Evolutionary conservation across 2,329 filamentous ascomycete genomes (phyloP).

Genomic region (Alternaria longipes): DNA sequence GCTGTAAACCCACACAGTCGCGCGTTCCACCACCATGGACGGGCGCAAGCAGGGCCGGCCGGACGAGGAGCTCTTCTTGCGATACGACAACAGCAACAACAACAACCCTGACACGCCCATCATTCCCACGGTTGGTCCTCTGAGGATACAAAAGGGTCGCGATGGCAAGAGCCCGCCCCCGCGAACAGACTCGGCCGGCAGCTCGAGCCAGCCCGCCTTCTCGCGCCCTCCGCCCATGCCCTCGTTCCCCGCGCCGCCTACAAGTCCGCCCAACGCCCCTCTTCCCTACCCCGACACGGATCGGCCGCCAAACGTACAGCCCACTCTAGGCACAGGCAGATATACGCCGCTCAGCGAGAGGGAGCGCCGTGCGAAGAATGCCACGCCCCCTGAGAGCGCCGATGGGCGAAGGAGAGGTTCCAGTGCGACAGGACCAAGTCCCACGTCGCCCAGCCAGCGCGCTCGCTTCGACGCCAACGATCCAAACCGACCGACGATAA

Average conservation of each 20-base stretch:
- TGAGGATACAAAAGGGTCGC: conserved; percentile 81
- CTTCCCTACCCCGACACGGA: conserved; percentile 58
- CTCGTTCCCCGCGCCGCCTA: conserved; percentile 69
- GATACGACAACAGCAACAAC: conserved; percentile 53
- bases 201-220: conserved; percentile 57
- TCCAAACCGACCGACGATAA: conserved; percentile 58
- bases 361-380: conserved; percentile 45
- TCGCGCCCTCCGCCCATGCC: conserved; percentile 60
- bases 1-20: conserved; percentile 13
- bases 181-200: conserved; percentile 69
- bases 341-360: conserved; percentile 51
- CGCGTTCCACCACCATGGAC: conserved; percentile 49
- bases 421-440: conserved; percentile 39
- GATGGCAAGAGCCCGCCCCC: conserved; percentile 65
- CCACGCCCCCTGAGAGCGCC: conserved; percentile 44
- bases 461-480: conserved; percentile 59
- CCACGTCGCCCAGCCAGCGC: conserved; percentile 46
- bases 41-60: conserved; percentile 69
- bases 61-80: conserved; percentile 85
- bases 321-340: conserved; percentile 32
- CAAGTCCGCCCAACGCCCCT: conserved; percentile 57
- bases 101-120: conserved; percentile 73
- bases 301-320: conserved; percentile 40
- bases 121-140: conserved; percentile 82
- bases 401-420: conserved; percentile 45